Percentiles rank a stretch among this genome's conserved stretches.
Conservation (phyloP, 306 rosid species). For the Quercus agrifolia region DNA sequence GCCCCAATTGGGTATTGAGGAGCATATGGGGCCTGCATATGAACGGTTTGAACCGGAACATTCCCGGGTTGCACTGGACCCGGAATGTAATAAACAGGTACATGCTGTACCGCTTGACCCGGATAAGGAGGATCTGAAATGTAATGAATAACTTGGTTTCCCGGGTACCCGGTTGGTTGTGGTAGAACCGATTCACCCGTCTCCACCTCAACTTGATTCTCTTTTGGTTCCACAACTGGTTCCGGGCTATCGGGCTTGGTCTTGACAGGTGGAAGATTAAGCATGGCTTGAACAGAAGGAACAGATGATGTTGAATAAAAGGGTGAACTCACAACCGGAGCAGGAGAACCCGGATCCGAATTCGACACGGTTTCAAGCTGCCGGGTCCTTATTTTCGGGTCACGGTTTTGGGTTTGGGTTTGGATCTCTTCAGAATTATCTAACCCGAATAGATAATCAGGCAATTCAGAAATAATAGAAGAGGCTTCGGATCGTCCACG, state of each 20-base stretch:
- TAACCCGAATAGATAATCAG: conserved; percentile 85
- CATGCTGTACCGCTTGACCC: conserved; percentile 36
- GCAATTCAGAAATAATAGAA: conserved; percentile 82
- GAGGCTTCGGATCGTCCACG: conserved; percentile 86
- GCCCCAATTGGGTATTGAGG: conserved; percentile 41
- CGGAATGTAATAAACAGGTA: conserved; percentile 51
- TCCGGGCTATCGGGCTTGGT: conserved; percentile 46
- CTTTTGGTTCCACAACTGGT: conserved; percentile 32
- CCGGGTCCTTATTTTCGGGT: conserved; percentile 34
- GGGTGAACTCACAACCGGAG: conserved; percentile 49
- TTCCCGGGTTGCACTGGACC: conserved; percentile 37
- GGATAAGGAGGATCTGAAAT: conserved; percentile 32
- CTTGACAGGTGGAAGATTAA: conserved; percentile 76
- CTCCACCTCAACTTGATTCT: conserved; percentile 30
- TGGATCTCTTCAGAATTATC: conserved; percentile 64
- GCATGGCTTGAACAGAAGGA: conserved; percentile 41
- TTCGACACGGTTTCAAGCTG: conserved; percentile 44
- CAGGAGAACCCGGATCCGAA: conserved; percentile 86
- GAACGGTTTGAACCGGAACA: conserved; percentile 39
- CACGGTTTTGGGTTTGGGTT: conserved; percentile 15
- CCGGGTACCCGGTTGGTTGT: conserved; percentile 25
- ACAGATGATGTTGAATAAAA: conserved; percentile 63
- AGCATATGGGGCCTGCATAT: conserved; percentile 35
- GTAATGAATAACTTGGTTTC: conserved; percentile 37
- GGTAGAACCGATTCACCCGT: conserved; percentile 16